Conservation (phyloP, 2,329 filamentous ascomycete genomes). For the Nemania sp. region DNA sequence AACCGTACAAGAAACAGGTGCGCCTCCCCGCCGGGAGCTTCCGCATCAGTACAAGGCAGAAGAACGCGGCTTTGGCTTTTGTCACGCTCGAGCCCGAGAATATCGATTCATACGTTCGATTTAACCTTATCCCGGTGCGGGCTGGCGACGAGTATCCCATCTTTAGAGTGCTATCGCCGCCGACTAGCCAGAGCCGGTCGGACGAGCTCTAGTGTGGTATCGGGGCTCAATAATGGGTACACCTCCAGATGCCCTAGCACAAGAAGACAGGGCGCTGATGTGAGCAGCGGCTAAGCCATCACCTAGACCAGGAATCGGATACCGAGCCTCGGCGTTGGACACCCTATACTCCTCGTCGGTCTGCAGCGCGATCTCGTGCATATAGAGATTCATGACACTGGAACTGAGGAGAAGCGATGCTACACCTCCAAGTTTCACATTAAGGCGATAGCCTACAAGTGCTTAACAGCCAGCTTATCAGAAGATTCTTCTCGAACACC, state of each 20-base stretch:
- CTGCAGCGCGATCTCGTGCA: slow-evolving; percentile 75
- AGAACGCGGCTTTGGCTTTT: slow-evolving; percentile 38
- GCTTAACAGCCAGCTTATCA: too few relatives aligned
- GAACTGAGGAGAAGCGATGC: slow-evolving; percentile 64
- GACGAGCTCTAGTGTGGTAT: slow-evolving; percentile 14
- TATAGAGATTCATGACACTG: slow-evolving; percentile 69
- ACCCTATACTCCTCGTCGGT: slow-evolving; percentile 53
- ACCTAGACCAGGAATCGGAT: slow-evolving; percentile 48
- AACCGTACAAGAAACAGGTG: slow-evolving; percentile 23
- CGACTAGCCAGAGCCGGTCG: neutral
- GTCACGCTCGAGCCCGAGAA: slow-evolving; percentile 38
- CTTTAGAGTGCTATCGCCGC: slow-evolving; percentile 28
- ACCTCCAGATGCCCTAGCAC: slow-evolving; percentile 34
- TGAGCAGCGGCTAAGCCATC: slow-evolving; percentile 58
- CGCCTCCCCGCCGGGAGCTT: slow-evolving; percentile 34
- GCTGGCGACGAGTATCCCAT: slow-evolving; percentile 36
- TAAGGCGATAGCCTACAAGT: too few relatives aligned
- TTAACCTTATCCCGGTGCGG: slow-evolving; percentile 35
- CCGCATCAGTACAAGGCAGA: slow-evolving; percentile 32
- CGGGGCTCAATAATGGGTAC: neutral
- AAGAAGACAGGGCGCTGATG: slow-evolving; percentile 69
- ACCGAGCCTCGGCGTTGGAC: slow-evolving; percentile 51
- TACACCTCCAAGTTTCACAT: too few relatives aligned
- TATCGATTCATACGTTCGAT: slow-evolving; percentile 36
- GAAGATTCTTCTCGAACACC: too few relatives aligned